Percentiles rank a stretch among this genome's conserved stretches.
phyloP scores from a whole-genome alignment of 768 basidiomycete genomes.

The Holtermanniella nyarrowii region DNA sequence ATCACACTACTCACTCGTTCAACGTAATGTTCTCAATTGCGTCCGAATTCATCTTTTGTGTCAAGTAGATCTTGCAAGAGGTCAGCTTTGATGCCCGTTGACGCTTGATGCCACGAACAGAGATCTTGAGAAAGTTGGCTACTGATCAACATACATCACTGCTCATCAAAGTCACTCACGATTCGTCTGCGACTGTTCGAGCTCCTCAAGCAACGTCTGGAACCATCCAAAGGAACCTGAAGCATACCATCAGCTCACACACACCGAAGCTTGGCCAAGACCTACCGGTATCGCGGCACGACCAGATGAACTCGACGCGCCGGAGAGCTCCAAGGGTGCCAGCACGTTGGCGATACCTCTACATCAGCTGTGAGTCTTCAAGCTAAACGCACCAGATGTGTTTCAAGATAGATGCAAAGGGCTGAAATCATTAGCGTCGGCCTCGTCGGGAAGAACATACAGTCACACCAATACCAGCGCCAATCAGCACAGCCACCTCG shows the following conservation, averaged over 20 bases:
- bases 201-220: slow-evolving; percentile 73
- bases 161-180: slow-evolving; percentile 47
- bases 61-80: slow-evolving; percentile 26
- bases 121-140: slow-evolving; percentile 86
- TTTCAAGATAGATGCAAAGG: slow-evolving; percentile 88
- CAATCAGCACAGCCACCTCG: slow-evolving; percentile 82
- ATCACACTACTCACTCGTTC: slow-evolving; percentile 21
- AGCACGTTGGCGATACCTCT: slow-evolving; percentile 62
- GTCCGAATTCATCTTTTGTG: slow-evolving; percentile 26
- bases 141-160: neutral
- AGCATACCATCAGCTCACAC: slow-evolving; percentile 54
- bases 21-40: slow-evolving; percentile 30
- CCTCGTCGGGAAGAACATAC: slow-evolving; percentile 7
- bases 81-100: too few relatives aligned
- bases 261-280: slow-evolving; percentile 36
- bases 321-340: slow-evolving; percentile 68
- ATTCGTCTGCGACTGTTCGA: slow-evolving; percentile 79
- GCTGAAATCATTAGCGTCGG: slow-evolving; percentile 29
- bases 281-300: slow-evolving; percentile 23
- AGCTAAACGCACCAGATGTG: slow-evolving; percentile 82
- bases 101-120: too few relatives aligned
- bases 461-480: slow-evolving; percentile 91
- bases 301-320: slow-evolving; percentile 89
- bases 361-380: neutral
- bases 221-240: slow-evolving; percentile 98